Conservation (phyloP, 1,139 yeast genomes). For the Scheffersomyces segobiensis region DNA sequence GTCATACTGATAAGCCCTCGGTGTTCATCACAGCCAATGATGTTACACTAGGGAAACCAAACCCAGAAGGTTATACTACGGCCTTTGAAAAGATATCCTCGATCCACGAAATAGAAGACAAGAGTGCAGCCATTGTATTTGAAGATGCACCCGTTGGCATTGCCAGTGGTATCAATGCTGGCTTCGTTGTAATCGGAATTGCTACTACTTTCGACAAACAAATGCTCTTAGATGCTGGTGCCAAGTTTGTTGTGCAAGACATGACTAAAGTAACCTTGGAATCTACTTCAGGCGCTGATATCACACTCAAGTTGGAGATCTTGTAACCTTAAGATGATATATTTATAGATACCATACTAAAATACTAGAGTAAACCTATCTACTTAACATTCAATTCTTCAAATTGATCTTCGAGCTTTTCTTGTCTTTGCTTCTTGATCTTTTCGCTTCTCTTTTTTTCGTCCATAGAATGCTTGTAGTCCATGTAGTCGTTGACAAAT, state of each 20-base stretch:
- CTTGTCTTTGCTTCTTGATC: conserved; percentile 14
- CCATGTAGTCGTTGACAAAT: conserved; percentile 11
- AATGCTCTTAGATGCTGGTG: conserved; percentile 18
- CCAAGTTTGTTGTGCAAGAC: conserved; percentile 19
- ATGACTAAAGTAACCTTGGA: conserved; percentile 11
- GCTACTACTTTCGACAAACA: conserved; percentile 20
- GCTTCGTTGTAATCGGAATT: conserved; percentile 20
- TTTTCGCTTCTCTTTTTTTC: conserved; percentile 15
- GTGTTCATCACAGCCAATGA: conserved; percentile 24
- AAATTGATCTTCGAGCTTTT: conserved; percentile 13
- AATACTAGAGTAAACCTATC: too few species aligned
- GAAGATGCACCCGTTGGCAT: conserved; percentile 25
- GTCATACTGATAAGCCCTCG: conserved; percentile 9
- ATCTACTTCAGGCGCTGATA: not conserved
- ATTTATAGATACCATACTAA: not conserved
- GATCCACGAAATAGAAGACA: conserved; percentile 1
- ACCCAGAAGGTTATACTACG: conserved; percentile 20
- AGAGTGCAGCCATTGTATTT: conserved; percentile 16
- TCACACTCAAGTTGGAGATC: not conserved
- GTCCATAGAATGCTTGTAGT: conserved; percentile 11
- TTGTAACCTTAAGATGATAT: not conserved
- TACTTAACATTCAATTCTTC: conserved; percentile 10
- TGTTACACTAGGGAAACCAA: conserved; percentile 16
- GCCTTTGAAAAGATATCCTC: conserved; percentile 12
- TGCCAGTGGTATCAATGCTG: conserved; percentile 19